phyloP scores from a whole-genome alignment of 257 asterid genomes.

The Scutellaria baicalensis region DNA sequence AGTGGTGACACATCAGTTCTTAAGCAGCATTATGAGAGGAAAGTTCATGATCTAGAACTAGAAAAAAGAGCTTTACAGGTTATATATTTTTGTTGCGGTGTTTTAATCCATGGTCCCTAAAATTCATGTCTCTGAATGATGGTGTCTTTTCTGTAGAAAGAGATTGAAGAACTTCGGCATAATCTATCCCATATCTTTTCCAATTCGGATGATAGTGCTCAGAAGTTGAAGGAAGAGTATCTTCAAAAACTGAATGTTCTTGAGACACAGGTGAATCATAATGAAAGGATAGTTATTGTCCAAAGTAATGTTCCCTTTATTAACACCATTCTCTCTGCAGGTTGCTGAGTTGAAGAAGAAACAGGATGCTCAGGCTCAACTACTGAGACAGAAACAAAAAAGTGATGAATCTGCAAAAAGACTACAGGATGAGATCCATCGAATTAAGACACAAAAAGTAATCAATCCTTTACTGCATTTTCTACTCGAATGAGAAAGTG shows the following conservation, averaged over 20 bases:
- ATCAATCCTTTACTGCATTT: constrained; percentile 2
- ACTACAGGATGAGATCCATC: constrained; percentile 85
- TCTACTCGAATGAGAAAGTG: background rate
- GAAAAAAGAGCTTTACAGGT: constrained; percentile 80
- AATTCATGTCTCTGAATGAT: constrained; percentile 10
- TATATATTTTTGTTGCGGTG: constrained; percentile 9
- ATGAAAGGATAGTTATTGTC: background rate
- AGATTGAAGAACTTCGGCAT: constrained; percentile 73
- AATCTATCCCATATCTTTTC: constrained; percentile 63
- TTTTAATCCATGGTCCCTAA: background rate
- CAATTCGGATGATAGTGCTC: constrained; percentile 88
- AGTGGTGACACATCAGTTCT: constrained; percentile 67
- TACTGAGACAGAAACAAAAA: constrained; percentile 89
- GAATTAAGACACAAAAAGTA: constrained; percentile 90
- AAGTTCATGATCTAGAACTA: constrained; percentile 80
- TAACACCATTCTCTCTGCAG: constrained; percentile 33
- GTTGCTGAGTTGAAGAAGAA: constrained; percentile 89
- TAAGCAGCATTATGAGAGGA: constrained; percentile 89
- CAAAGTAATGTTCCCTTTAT: background rate
- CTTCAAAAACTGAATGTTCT: constrained; percentile 88
- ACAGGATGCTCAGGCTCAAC: constrained; percentile 97
- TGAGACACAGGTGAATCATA: constrained; percentile 68
- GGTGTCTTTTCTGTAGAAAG: constrained; percentile 48
- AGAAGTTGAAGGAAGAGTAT: constrained; percentile 84
- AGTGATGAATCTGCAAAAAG: constrained; percentile 95